These are phyloP conservation scores for Fusarium sp. DNA, from an alignment of 2,329 filamentous ascomycete species.

Conservation along the genomic window DNA sequence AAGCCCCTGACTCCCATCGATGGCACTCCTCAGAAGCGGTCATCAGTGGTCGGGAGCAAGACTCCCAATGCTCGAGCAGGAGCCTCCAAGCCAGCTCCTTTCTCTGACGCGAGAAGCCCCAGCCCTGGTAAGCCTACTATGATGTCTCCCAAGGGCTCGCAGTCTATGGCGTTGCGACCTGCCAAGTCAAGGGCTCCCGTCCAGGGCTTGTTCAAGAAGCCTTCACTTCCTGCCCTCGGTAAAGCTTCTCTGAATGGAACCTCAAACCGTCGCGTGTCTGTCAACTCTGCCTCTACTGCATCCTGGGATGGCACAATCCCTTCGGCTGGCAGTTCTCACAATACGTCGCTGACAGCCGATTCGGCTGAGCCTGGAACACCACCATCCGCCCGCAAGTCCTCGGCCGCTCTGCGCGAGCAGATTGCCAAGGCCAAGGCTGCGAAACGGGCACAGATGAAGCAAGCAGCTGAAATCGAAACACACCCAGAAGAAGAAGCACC, in stretches of 20 bases:
- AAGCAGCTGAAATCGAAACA: conserved; percentile 40
- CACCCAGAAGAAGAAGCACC: conserved; percentile 42
- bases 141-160: conserved; percentile 55
- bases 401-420: conserved; percentile 83
- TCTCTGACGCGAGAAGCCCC: conserved; percentile 46
- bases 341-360: conserved; percentile 15
- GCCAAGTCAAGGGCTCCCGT: conserved; percentile 64
- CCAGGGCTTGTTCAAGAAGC: conserved; percentile 65
- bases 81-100: conserved; percentile 41
- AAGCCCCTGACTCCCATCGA: conserved; percentile 56
- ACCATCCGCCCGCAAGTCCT: conserved; percentile 69
- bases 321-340: conserved; percentile 30
- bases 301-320: conserved; percentile 48
- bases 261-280: conserved; percentile 20
- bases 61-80: conserved; percentile 42
- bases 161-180: conserved; percentile 57
- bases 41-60: conserved; percentile 35
- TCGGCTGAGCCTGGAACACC: conserved; percentile 32
- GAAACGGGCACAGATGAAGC: conserved; percentile 64
- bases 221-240: conserved; percentile 58
- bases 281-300: conserved; percentile 25
- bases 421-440: conserved; percentile 94
- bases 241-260: conserved; percentile 26
- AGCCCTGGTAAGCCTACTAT: conserved; percentile 53
- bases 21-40: conserved; percentile 54